Conservation (phyloP, 1,284 basidiomycete species). For the Marasmius tenuissimus region DNA sequence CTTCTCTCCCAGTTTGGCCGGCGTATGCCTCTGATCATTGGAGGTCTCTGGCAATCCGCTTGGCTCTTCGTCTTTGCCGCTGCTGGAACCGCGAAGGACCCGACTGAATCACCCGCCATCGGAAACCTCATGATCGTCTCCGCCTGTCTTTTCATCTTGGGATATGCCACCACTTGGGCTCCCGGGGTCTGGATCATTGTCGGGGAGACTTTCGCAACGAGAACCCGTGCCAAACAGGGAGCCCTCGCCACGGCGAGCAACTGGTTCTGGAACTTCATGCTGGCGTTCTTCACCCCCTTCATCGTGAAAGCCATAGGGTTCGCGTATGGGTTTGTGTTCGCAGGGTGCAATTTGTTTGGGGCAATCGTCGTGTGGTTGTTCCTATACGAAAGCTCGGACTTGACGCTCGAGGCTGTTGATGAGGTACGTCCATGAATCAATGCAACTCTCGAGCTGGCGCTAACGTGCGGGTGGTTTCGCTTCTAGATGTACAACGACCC, state of each 20-base stretch:
- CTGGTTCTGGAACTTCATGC: slow-evolving; percentile 72
- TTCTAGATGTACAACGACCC: slow-evolving; percentile 73
- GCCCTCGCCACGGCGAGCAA: slow-evolving; percentile 65
- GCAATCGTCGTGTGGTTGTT: slow-evolving; percentile 73
- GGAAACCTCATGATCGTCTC: slow-evolving; percentile 75
- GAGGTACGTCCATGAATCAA: slow-evolving; percentile 30
- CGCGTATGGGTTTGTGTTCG: slow-evolving; percentile 75
- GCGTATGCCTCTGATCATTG: slow-evolving; percentile 61
- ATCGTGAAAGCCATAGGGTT: slow-evolving; percentile 58
- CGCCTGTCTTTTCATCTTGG: slow-evolving; percentile 79
- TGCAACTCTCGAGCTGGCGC: background rate
- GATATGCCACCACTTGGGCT: slow-evolving; percentile 77
- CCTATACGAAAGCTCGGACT: slow-evolving; percentile 74
- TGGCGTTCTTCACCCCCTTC: slow-evolving; percentile 77
- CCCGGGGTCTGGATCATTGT: slow-evolving; percentile 76
- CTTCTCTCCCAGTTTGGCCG: slow-evolving; percentile 51
- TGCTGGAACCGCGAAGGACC: slow-evolving; percentile 68
- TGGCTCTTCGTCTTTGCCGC: slow-evolving; percentile 82
- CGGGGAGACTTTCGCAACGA: slow-evolving; percentile 76
- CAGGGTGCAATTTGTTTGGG: slow-evolving; percentile 58
- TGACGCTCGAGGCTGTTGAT: slow-evolving; percentile 73
- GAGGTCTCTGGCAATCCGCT: slow-evolving; percentile 70
- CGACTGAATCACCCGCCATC: slow-evolving; percentile 43
- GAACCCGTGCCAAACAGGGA: slow-evolving; percentile 76
- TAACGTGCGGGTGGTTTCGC: slow-evolving; percentile 3